These are phyloP conservation scores for Cymbopogon flexuosus DNA, from an alignment of 202 grass and related monocot genomes.

Conservation along the genomic window DNA sequence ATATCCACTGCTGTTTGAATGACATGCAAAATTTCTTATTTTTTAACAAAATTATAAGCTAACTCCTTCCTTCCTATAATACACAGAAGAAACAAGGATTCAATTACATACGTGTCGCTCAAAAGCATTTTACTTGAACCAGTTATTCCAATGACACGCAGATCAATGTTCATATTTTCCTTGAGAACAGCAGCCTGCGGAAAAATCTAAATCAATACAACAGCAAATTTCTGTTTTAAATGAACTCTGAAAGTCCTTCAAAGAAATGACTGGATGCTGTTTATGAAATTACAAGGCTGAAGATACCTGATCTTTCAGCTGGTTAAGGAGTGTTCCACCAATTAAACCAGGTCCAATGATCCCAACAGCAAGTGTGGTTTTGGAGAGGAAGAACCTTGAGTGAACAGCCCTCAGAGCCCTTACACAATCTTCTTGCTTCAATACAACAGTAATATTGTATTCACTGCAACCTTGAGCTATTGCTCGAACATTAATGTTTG, in stretches of 20 bases:
- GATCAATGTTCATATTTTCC: slow-evolving; percentile 95
- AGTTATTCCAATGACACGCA: slow-evolving; percentile 89
- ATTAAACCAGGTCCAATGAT: slow-evolving; percentile 93
- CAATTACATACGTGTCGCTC: slow-evolving; percentile 67
- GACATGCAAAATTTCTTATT: neutral
- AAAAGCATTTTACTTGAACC: slow-evolving; percentile 77
- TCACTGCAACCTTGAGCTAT: slow-evolving; percentile 99
- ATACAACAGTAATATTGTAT: slow-evolving; percentile 96
- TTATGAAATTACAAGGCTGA: neutral
- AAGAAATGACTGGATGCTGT: neutral
- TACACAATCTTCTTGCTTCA: slow-evolving; percentile 96
- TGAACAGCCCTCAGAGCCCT: slow-evolving; percentile 82
- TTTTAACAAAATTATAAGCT: slow-evolving; percentile 16
- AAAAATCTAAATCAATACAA: slow-evolving; percentile 16
- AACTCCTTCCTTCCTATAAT: neutral
- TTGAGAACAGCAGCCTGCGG: slow-evolving; percentile 73
- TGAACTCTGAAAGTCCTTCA: neutral
- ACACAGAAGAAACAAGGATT: slow-evolving; percentile 11
- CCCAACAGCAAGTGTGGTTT: slow-evolving; percentile 80
- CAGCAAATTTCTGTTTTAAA: neutral
- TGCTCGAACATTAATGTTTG: slow-evolving; percentile 94
- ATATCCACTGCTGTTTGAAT: neutral
- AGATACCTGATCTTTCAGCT: slow-evolving; percentile 89
- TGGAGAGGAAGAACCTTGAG: slow-evolving; percentile 91
- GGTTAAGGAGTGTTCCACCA: slow-evolving; percentile 77